Percentiles rank a stretch among this genome's conserved stretches.
Evolutionary conservation across 2,329 filamentous ascomycete species (phyloP).

Genomic region (Ophiostoma populinum): DNA sequence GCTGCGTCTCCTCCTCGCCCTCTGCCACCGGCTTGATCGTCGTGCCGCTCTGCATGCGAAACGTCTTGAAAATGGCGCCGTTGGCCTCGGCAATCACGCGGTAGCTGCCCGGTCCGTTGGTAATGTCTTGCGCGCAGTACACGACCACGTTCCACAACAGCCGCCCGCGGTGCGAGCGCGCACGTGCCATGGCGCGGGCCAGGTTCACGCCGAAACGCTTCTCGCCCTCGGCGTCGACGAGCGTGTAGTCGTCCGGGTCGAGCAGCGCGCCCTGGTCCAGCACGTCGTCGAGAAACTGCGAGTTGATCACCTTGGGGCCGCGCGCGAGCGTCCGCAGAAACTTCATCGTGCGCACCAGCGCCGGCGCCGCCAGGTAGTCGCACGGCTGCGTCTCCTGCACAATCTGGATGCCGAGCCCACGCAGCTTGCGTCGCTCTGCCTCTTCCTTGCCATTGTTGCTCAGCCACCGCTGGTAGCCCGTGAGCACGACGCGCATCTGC

Average conservation of each 20-base stretch:
- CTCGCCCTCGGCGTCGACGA: constrained; percentile 60
- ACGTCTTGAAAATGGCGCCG: constrained; percentile 66
- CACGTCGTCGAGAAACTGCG: constrained; percentile 61
- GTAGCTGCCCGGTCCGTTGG: constrained; percentile 70
- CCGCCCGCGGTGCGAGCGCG: constrained; percentile 57
- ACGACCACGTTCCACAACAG: constrained; percentile 62
- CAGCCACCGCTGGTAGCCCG: constrained; percentile 72
- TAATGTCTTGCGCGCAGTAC: constrained; percentile 68
- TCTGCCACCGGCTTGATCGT: constrained; percentile 40
- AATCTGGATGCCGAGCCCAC: constrained; percentile 66
- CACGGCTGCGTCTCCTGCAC: constrained; percentile 59
- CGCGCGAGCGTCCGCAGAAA: constrained; percentile 78
- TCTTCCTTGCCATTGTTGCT: constrained; percentile 58
- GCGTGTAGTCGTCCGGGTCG: constrained; percentile 43
- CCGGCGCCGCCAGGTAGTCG: constrained; percentile 75
- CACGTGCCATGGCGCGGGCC: constrained; percentile 47
- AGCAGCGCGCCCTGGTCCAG: constrained; percentile 51
- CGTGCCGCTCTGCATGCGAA: constrained; percentile 53
- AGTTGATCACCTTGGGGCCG: constrained; percentile 60
- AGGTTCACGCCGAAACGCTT: constrained; percentile 53
- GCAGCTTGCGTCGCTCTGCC: constrained; percentile 61
- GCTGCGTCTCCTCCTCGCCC: constrained; percentile 42
- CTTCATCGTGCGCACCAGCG: constrained; percentile 78
- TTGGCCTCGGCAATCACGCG: constrained; percentile 76
- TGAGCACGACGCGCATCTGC: constrained; percentile 61